Evolutionary conservation across 2,329 filamentous ascomycete species (phyloP).

Genomic region (Aspergillus luchuensis): DNA sequence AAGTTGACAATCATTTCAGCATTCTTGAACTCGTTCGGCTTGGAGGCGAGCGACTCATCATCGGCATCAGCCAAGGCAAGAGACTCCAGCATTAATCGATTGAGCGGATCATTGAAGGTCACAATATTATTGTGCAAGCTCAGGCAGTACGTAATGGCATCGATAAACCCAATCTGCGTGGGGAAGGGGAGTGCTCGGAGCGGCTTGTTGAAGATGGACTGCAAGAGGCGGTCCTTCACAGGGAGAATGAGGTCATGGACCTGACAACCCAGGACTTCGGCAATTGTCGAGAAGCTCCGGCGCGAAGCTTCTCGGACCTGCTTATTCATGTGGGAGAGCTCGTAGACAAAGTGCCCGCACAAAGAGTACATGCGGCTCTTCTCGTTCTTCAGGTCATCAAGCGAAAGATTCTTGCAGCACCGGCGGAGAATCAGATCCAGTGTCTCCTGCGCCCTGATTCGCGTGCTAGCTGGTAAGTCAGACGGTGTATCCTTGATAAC

Average conservation of each 20-base stretch:
- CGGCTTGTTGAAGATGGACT: conserved; percentile 93
- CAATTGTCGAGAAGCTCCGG: conserved; percentile 76
- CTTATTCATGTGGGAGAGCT: conserved; percentile 93
- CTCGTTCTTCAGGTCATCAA: conserved; percentile 72
- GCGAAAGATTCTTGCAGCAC: conserved; percentile 76
- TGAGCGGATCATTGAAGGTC: conserved; percentile 87
- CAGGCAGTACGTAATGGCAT: conserved; percentile 94
- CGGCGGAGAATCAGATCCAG: conserved; percentile 76
- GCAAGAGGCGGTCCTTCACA: conserved; percentile 85
- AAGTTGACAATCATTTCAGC: conserved; percentile 90
- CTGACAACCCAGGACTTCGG: conserved; percentile 73
- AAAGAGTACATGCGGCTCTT: conserved; percentile 71
- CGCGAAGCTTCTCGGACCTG: conserved; percentile 89
- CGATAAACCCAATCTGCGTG: conserved; percentile 96
- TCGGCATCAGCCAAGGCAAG: conserved; percentile 91
- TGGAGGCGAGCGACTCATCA: conserved; percentile 88
- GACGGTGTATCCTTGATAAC: conserved; percentile 98
- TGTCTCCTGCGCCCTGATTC: conserved; percentile 78
- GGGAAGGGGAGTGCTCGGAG: conserved; percentile 88
- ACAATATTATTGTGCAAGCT: conserved; percentile 86
- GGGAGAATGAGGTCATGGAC: conserved; percentile 87
- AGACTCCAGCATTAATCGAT: conserved; percentile 88
- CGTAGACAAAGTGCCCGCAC: conserved; percentile 81
- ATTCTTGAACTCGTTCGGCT: conserved; percentile 91
- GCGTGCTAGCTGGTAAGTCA: conserved; percentile 87